Conservation (phyloP, 108 stramenopile species). For the Nitzschia putrida region DNA sequence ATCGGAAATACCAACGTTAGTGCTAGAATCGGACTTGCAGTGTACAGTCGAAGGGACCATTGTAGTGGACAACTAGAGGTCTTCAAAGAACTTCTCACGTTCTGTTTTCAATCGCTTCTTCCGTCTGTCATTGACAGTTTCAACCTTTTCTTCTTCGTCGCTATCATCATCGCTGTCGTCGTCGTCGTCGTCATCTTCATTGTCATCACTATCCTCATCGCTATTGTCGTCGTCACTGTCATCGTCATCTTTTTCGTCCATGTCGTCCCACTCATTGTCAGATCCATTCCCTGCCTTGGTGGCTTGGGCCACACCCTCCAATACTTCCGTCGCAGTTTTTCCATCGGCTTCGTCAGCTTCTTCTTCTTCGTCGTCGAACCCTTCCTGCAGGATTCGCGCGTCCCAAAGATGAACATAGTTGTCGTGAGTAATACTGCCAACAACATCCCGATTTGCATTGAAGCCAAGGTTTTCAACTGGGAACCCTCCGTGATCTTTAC, state of each 20-base stretch:
- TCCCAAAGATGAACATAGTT: slow-evolving; percentile 73
- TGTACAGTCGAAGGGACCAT: background rate
- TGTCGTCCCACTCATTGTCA: slow-evolving; percentile 82
- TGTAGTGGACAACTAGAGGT: slow-evolving; percentile 52
- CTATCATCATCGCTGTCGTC: slow-evolving; percentile 55
- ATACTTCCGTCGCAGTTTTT: slow-evolving; percentile 23
- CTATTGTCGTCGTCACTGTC: slow-evolving; percentile 38
- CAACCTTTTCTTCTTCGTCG: slow-evolving; percentile 38
- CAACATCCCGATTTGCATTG: slow-evolving; percentile 67
- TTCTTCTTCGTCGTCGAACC: slow-evolving; percentile 43
- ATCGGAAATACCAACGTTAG: too few relatives aligned
- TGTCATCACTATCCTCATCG: slow-evolving; percentile 50
- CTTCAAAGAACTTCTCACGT: slow-evolving; percentile 84
- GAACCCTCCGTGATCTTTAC: slow-evolving; percentile 82
- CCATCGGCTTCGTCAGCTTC: slow-evolving; percentile 27
- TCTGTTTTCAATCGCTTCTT: slow-evolving; percentile 70
- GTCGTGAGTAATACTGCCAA: slow-evolving; percentile 72
- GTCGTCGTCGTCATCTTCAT: slow-evolving; percentile 44
- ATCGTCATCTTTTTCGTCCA: slow-evolving; percentile 47
- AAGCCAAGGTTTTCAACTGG: slow-evolving; percentile 87
- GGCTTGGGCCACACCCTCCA: slow-evolving; percentile 12
- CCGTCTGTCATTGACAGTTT: slow-evolving; percentile 41
- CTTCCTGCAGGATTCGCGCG: slow-evolving; percentile 68
- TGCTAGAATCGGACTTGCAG: too few relatives aligned
- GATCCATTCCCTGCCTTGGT: slow-evolving; percentile 29